Evolutionary conservation across 2,329 filamentous ascomycete species (phyloP), one percentile per base, ranked within the genome.

Genomic region (Drechslera avenae): DNA sequence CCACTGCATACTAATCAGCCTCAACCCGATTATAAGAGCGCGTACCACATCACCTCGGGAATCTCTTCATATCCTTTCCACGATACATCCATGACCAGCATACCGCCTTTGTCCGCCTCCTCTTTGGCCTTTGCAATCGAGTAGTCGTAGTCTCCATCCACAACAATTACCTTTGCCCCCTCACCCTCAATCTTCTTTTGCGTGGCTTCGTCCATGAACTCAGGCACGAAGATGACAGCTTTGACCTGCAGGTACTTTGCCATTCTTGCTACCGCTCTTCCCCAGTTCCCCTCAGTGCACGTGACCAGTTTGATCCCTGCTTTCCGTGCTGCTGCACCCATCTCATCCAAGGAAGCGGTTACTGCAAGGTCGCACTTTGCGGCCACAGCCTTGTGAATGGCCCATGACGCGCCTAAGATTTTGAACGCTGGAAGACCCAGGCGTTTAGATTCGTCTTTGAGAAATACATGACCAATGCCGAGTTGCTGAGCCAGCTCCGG

Each of bases 351-450:
- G 3, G 73, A 66, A 0, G 78, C 67, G 1, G 75, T 74, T 0
- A 75, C 56, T 0, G 78, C 69, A 0, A 85, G 69, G 2, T 66
- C 69, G 0, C 85, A 69, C 6, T 73, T 68, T 1, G 73, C 64
- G 0, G 75, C 66, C 5, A 90, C 64, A 12, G 86, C 83, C 5
- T 82, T 80, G 60, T 84, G 86, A 3, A 83, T 79, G 0, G 83
- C 88, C 88, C 88, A 93, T 0, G 86, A 89, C 1, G 89, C 89
- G 16, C 89, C 90, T 0, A 92, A 80, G 36, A 92, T 89, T 71
- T 94, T 94, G 78, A 92, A 93, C 0, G 88, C 82, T 0, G 87
- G 87, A 1, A 92, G 77, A 0, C 86, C 85, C 31, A 90, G 83
- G 4, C 89, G 81, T 45, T 74, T 77, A 21, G 82, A 85, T 69